A percentile compares a stretch with the other conserved stretches of the same genome.
Evolutionary conservation across 768 basidiomycete species (phyloP).

Genomic region (Tephrocybe sp.): DNA sequence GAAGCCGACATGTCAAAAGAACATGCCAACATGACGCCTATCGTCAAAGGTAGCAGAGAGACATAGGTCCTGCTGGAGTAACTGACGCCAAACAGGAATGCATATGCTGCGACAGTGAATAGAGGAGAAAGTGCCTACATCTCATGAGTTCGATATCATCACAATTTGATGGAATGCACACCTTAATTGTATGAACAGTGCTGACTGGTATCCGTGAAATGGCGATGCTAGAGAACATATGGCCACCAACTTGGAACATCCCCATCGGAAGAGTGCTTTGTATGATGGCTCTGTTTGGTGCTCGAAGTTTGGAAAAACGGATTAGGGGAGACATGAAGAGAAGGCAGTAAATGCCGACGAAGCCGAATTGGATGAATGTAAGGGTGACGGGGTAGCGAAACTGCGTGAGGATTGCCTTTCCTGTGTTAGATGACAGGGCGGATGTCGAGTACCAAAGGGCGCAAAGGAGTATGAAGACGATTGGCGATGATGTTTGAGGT

Average conservation of each 20-base stretch:
- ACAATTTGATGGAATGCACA: constrained; percentile 31
- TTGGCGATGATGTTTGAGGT: constrained; percentile 31
- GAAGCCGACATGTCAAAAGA: constrained; percentile 91
- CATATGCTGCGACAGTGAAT: constrained; percentile 96
- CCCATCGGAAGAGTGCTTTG: constrained; percentile 91
- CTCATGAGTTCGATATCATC: constrained; percentile 2
- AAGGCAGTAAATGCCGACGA: constrained; percentile 85
- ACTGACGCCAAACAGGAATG: constrained; percentile 88
- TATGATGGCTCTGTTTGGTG: constrained; percentile 73
- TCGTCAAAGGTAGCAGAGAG: constrained; percentile 89
- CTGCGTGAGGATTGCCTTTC: constrained; percentile 89
- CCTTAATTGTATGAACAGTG: constrained; percentile 99
- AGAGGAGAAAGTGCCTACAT: constrained; percentile 89
- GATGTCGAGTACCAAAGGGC: constrained; percentile 91
- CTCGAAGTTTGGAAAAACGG: constrained; percentile 65
- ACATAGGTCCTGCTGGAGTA: constrained; percentile 92
- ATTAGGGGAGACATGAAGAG: constrained; percentile 78
- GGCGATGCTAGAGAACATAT: constrained; percentile 97
- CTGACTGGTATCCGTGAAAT: constrained; percentile 95
- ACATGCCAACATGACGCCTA: constrained; percentile 97
- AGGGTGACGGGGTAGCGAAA: constrained; percentile 96
- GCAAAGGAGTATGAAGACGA: constrained; percentile 77
- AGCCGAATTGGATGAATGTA: constrained; percentile 97
- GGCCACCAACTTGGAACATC: constrained; percentile 95
- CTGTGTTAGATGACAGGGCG: constrained; percentile 94